Evolutionary conservation across 306 rosid species (phyloP), one percentile per base, ranked within the genome.

Genomic region (Vicia faba): DNA sequence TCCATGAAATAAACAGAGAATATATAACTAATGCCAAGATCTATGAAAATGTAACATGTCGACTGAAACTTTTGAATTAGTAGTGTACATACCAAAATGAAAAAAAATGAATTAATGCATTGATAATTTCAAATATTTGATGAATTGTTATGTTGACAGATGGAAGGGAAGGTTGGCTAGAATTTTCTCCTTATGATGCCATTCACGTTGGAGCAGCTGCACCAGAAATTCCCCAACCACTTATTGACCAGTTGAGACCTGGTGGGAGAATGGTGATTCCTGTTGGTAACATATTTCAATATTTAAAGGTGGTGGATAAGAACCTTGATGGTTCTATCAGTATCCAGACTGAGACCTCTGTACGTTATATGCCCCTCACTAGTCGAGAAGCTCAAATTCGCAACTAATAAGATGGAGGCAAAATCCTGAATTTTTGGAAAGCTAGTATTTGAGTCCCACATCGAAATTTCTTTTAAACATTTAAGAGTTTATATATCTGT

Each of bases 241-340:
- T 95, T 11, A 79, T 88, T 35, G 96, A 95, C 26, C 99, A 90
- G 76, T 71, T 95, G 83, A 95, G 86, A 85, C 95, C 97, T 20
- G 99, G 99, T 64, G 99, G 99, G 53, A 86, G 97, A 80, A 76
- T 95, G 96, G 97, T 95, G 80, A 95, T 95, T 66, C 99, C 99
- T 13, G 99, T 95, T 46, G 99, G 99, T 25, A 95, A 78, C 80
- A 49, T 90, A 15, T 90, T 75, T 66, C 99, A 90, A 78, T 95
- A 90, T 78, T 78, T 90, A 28, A 79, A 88, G 78, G 95, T 95
- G 25, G 93, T 90, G 59, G 99, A 95, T 77, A 95, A 90, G 82
- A 86, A 80, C 10, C 61, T 65, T 16, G 99, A 88, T 61, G 99
- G 97, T 61, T 85, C 96, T 33, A 25, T 90, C 39, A 88, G 72